Conservation (phyloP, 1,284 basidiomycete genomes). For the Moesziomyces globuligerus region DNA sequence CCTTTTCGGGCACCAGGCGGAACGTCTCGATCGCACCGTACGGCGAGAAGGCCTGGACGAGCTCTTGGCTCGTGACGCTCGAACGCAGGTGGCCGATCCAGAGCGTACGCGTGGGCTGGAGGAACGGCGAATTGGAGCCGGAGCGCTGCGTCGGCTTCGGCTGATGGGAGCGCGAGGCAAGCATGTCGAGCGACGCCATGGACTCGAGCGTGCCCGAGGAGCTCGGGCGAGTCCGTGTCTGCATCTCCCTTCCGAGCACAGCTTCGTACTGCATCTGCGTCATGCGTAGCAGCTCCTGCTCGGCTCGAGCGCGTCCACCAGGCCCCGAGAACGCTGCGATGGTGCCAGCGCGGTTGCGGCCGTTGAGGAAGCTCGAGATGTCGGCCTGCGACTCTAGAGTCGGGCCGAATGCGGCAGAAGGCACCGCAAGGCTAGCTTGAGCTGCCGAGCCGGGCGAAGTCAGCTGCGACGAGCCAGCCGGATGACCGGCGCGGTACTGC, state of each 20-base stretch:
- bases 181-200: constrained; percentile 8
- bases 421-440: constrained; percentile 4
- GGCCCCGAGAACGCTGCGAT: constrained; percentile 61
- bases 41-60: constrained; percentile 91
- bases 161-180: constrained; percentile 12
- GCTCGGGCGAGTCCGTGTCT: constrained; percentile 10
- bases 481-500: constrained; percentile 7
- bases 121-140: constrained; percentile 69
- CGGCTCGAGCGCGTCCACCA: constrained; percentile 53
- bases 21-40: constrained; percentile 97
- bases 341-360: constrained; percentile 60
- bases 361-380: constrained; percentile 19
- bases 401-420: constrained; percentile 2
- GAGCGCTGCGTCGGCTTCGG: constrained; percentile 11
- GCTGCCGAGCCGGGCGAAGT: constrained; percentile 1
- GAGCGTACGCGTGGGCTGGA: constrained; percentile 87
- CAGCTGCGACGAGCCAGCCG: constrained; percentile 3
- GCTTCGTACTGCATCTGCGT: constrained; percentile 33
- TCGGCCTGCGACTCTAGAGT: constrained; percentile 13
- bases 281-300: constrained; percentile 59
- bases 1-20: constrained; percentile 94
- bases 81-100: constrained; percentile 98
- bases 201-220: constrained; percentile 26
- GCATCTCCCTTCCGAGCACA: not conserved
- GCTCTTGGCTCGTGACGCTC: constrained; percentile 89